Percentiles rank a stretch among this genome's conserved stretches.
phyloP scores from a whole-genome alignment of 257 asterid genomes.

The Vinca minor region DNA sequence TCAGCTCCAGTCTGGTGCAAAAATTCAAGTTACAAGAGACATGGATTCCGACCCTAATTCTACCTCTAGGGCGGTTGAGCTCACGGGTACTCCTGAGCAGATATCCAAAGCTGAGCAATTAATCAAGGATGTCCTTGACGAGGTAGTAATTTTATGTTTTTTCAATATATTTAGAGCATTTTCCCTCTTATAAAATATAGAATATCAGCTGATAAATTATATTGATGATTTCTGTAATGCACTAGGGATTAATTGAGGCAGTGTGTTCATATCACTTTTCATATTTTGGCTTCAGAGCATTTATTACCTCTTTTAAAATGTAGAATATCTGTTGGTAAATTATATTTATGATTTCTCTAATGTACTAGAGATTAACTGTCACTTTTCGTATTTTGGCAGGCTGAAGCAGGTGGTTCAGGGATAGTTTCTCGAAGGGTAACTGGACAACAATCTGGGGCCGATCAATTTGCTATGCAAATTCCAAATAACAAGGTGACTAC shows the following conservation, averaged over 20 bases:
- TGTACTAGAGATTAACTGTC: background rate
- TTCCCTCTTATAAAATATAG: background rate
- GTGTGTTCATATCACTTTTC: no score
- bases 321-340: background rate
- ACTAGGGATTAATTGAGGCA: background rate
- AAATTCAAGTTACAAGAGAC: conserved; percentile 87
- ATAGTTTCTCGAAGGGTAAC: conserved; percentile 43
- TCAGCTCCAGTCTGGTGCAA: conserved; percentile 80
- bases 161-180: background rate
- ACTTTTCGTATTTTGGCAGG: conserved; percentile 30
- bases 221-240: background rate
- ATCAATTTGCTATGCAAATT: conserved; percentile 53
- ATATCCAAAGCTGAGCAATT: conserved; percentile 66
- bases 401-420: conserved; percentile 82
- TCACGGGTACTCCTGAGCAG: conserved; percentile 69
- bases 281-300: background rate
- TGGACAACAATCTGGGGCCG: conserved; percentile 62
- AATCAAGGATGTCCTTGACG: conserved; percentile 51
- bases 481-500: conserved; percentile 69
- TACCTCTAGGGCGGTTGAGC: conserved; percentile 58
- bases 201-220: background rate
- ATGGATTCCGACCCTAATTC: conserved; percentile 79
- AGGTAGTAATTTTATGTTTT: conserved; percentile 4
- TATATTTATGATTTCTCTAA: background rate
- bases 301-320: background rate